Percentiles rank a stretch among this genome's conserved stretches.
Conservation (phyloP, 2,329 filamentous ascomycete species). For the Penicillium rolfsii region DNA sequence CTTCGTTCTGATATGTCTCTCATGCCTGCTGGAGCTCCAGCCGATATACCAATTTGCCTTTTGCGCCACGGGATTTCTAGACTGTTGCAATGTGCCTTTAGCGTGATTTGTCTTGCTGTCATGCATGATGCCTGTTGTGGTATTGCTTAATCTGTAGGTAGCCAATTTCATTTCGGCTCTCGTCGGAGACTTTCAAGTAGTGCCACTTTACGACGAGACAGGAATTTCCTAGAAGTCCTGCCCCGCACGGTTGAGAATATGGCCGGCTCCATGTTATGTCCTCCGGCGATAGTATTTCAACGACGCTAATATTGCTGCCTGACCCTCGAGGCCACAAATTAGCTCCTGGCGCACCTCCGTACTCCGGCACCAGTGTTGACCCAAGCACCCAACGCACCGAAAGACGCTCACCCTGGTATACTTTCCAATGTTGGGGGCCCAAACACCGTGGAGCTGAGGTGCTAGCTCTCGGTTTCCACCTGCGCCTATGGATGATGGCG, state of each 20-base stretch:
- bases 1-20: constrained; percentile 15
- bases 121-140: constrained; percentile 15
- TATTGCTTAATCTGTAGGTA: constrained; percentile 16
- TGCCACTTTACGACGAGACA: not conserved
- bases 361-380: constrained; percentile 1
- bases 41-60: constrained; percentile 35
- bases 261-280: not conserved
- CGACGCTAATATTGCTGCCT: constrained; percentile 8
- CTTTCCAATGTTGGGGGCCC: constrained; percentile 20
- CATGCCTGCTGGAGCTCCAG: constrained; percentile 29
- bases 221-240: not conserved
- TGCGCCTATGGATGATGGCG: constrained; percentile 44
- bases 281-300: not conserved
- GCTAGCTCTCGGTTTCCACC: constrained; percentile 25
- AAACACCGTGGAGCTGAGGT: constrained; percentile 28
- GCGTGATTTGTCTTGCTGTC: constrained; percentile 15
- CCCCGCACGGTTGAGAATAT: not conserved
- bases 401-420: constrained; percentile 1
- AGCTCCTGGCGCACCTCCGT: constrained; percentile 8
- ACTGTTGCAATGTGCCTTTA: constrained; percentile 11
- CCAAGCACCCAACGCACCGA: constrained; percentile 6
- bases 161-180: constrained; percentile 4
- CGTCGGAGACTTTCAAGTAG: constrained; percentile 8
- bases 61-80: constrained; percentile 13
- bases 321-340: constrained; percentile 9